phyloP scores from a whole-genome alignment of 1,284 basidiomycete species.

The Athelia sp. region DNA sequence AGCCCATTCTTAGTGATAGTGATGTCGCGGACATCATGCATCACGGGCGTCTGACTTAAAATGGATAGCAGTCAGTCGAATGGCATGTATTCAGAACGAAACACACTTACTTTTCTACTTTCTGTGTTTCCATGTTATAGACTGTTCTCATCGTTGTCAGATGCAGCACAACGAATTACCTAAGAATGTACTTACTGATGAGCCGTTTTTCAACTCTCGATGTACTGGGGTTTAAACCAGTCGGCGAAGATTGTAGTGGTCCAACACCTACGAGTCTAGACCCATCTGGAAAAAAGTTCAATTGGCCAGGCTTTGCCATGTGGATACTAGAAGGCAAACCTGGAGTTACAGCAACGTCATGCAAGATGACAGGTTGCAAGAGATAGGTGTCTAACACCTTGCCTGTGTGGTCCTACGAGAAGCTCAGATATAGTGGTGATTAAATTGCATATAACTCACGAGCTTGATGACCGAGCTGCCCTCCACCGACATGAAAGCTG shows the following conservation, averaged over 20 bases:
- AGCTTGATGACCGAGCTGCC: constrained; percentile 44
- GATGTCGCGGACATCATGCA: constrained; percentile 74
- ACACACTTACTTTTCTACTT: constrained; percentile 57
- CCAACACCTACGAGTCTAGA: constrained; percentile 66
- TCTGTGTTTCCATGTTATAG: constrained; percentile 62
- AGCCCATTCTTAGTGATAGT: constrained; percentile 57
- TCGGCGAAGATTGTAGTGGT: constrained; percentile 54
- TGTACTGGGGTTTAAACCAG: constrained; percentile 67
- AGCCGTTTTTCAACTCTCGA: constrained; percentile 74
- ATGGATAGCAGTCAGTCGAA: not conserved
- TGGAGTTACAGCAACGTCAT: constrained; percentile 70
- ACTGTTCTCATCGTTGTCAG: too few relatives aligned
- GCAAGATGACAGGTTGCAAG: constrained; percentile 62
- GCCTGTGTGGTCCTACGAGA: constrained; percentile 46
- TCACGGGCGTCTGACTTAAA: constrained; percentile 67
- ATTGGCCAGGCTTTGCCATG: not conserved
- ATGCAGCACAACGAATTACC: constrained; percentile 3
- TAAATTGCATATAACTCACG: too few relatives aligned
- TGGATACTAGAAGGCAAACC: not conserved
- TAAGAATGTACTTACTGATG: constrained; percentile 43
- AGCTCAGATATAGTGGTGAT: not conserved
- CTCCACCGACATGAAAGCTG: constrained; percentile 57
- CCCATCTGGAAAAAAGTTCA: constrained; percentile 34
- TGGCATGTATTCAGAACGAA: constrained; percentile 1
- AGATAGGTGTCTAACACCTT: constrained; percentile 55